Evolutionary conservation across 164 flowering plant species (phyloP).

Genomic region (Vitis vinifera): ASM3070453v1 NC_081807.1:1967001-1967500

Average conservation of each 20-base stretch:
- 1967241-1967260: slow-evolving; percentile 70
- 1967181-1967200: slow-evolving; percentile 77
- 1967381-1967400: too few relatives aligned
- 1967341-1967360: background rate
- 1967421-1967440: background rate
- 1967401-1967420: too few relatives aligned
- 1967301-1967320: slow-evolving; percentile 60
- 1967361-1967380: too few relatives aligned
- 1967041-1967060: too few relatives aligned
- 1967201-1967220: slow-evolving; percentile 72
- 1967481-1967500: slow-evolving; percentile 1
- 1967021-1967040: too few relatives aligned
- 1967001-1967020: too few relatives aligned
- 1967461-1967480: background rate
- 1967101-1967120: background rate
- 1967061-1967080: too few relatives aligned
- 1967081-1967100: too few relatives aligned
- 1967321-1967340: background rate
- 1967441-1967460: background rate
- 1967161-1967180: slow-evolving; percentile 50
- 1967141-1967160: slow-evolving; percentile 34
- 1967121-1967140: slow-evolving; percentile 49
- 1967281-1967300: slow-evolving; percentile 75
- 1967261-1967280: slow-evolving; percentile 85
- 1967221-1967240: slow-evolving; percentile 85